phyloP scores from a whole-genome alignment of 176 grass and related monocot species.

The Alopecurus myosuroides region DNA sequence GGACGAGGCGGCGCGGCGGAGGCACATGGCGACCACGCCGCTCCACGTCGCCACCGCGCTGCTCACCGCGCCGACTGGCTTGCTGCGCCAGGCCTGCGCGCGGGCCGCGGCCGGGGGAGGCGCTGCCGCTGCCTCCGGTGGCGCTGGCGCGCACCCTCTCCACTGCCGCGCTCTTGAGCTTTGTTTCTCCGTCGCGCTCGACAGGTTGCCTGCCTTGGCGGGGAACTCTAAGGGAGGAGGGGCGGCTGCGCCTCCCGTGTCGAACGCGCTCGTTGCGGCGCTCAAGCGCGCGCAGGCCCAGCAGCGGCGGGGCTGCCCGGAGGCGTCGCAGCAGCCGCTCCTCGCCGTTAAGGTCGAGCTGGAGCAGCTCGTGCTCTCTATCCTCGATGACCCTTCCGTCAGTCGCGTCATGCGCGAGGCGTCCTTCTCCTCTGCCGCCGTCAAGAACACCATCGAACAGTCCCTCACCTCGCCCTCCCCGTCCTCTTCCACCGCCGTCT shows the following conservation, averaged over 20 bases:
- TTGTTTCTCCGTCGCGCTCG: slow-evolving; percentile 87
- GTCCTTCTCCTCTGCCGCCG: slow-evolving; percentile 65
- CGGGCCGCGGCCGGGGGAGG: slow-evolving; percentile 20
- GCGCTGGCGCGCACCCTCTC: slow-evolving; percentile 41
- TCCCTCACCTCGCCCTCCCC: slow-evolving; percentile 50
- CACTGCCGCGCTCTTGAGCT: slow-evolving; percentile 89
- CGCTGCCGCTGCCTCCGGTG: background rate
- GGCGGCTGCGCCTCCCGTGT: slow-evolving; percentile 43
- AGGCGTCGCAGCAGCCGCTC: slow-evolving; percentile 64
- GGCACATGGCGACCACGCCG: slow-evolving; percentile 66
- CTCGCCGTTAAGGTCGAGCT: slow-evolving; percentile 92
- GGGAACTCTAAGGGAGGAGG: slow-evolving; percentile 6
- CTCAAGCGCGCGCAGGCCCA: slow-evolving; percentile 91
- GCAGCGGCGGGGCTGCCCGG: slow-evolving; percentile 69
- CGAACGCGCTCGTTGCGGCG: slow-evolving; percentile 78
- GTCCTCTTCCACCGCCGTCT: slow-evolving; percentile 6
- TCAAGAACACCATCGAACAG: slow-evolving; percentile 75
- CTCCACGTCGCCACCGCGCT: slow-evolving; percentile 86
- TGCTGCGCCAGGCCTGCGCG: slow-evolving; percentile 65
- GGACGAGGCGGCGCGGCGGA: slow-evolving; percentile 58
- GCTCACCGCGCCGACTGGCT: slow-evolving; percentile 47
- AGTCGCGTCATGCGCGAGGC: slow-evolving; percentile 98
- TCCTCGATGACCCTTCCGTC: slow-evolving; percentile 89
- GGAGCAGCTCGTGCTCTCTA: slow-evolving; percentile 80
- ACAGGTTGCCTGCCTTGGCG: slow-evolving; percentile 53